Evolutionary conservation across 192 early-diverging fungal species (phyloP), one percentile per base, ranked within the genome.

Genomic region (Obelidium mucronatum): DNA sequence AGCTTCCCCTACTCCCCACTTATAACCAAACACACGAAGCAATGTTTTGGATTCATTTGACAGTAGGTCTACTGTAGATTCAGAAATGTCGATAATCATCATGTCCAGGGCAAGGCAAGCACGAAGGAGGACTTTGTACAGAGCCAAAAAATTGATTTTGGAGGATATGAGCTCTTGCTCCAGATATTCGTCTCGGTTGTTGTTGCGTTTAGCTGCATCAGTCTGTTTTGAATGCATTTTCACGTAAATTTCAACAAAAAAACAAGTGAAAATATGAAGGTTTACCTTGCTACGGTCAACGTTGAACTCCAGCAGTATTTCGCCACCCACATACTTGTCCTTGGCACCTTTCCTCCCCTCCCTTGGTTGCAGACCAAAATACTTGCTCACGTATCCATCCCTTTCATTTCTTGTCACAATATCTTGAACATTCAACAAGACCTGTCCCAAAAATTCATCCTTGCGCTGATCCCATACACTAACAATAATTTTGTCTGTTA

Each of bases 251-350:
- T n/a, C n/a, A n/a, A n/a, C n/a, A n/a, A n/a, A n/a, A n/a, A n/a
- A n/a, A n/a, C n/a, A n/a, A n/a, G n/a, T n/a, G n/a, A n/a, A n/a
- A n/a, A n/a, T n/a, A n/a, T 48, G 30, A 58, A 22, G 17, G 6
- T 31, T 58, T 33, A 76, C 65, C 75, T 68, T 78, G 24, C 76
- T 79, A 36, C 82, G 83, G 3, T 67, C 72, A 59, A 88, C 73
- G 52, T 76, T 54, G 44, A 78, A 75, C 55, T 85, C 86, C 17
- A 88, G 37, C 6, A 83, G 61, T 19, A 88, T 78, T 30, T 85
- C 79, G 5, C 87, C 87, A 19, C 87, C 87, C n/a, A 88, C 84
- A 76, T 87, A 87, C 68, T 86, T 85, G 67, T 88, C 87, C 72
- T 87, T 88, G n/a, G 82, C 48, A 6, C 48, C 48, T 33, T 52